Evolutionary conservation across 768 basidiomycete species (phyloP).

Genomic region (Hygrocybe punicea): DNA sequence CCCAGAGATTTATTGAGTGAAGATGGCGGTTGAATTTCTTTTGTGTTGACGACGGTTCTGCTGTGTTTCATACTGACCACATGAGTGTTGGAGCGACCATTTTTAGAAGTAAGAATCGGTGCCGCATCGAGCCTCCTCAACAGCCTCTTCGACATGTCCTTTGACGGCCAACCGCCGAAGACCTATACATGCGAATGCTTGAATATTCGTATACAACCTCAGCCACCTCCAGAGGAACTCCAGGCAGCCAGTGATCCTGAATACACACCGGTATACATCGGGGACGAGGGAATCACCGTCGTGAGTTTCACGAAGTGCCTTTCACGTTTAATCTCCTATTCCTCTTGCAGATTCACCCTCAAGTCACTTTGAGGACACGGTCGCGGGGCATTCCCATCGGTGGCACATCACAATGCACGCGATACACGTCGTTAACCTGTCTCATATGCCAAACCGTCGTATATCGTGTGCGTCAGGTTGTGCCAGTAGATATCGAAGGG

Average conservation of each 20-base stretch:
- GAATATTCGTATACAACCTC: constrained; percentile 57
- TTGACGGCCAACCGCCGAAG: background rate
- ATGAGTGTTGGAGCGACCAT: too few relatives aligned
- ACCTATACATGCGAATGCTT: constrained; percentile 65
- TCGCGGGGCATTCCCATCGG: constrained; percentile 43
- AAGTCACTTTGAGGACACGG: constrained; percentile 65
- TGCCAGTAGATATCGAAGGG: constrained; percentile 54
- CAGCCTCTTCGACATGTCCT: constrained; percentile 1
- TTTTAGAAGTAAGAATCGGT: background rate
- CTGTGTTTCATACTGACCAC: too few relatives aligned
- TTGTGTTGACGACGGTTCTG: too few relatives aligned
- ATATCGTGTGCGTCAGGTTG: constrained; percentile 67
- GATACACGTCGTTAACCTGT: constrained; percentile 65
- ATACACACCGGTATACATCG: constrained; percentile 58
- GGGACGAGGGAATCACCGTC: constrained; percentile 61
- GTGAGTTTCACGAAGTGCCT: constrained; percentile 43
- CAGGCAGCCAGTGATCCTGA: constrained; percentile 36
- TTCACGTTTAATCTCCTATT: constrained; percentile 6
- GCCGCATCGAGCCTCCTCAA: background rate
- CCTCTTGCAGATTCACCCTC: constrained; percentile 54
- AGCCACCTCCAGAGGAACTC: constrained; percentile 31
- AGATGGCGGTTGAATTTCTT: background rate
- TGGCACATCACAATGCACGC: constrained; percentile 49
- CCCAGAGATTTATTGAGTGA: too few relatives aligned
- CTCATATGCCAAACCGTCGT: constrained; percentile 60